Conservation (phyloP, 83 land plant genomes). For the Isoetes engelmannii region DNA sequence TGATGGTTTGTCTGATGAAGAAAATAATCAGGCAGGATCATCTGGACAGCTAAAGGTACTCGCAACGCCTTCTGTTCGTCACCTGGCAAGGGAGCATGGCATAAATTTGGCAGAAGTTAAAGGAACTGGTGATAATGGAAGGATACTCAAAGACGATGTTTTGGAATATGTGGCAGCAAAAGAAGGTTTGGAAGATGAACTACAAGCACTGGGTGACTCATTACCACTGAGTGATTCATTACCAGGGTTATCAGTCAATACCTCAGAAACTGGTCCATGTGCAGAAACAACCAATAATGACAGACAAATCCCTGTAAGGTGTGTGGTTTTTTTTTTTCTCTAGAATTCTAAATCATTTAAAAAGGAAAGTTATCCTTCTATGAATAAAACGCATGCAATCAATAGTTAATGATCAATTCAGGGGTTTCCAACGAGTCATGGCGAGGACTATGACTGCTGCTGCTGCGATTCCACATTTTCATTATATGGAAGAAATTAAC, state of each 20-base stretch:
- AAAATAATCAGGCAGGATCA: neutral
- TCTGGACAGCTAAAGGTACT: constrained; percentile 29
- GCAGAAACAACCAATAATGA: neutral
- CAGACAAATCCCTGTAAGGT: constrained; percentile 24
- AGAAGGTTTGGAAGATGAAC: constrained; percentile 40
- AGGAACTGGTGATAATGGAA: constrained; percentile 85
- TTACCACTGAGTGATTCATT: neutral
- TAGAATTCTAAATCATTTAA: no score
- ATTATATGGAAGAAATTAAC: constrained; percentile 79
- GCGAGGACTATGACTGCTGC: constrained; percentile 91
- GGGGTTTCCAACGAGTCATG: constrained; percentile 93
- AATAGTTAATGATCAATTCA: constrained; percentile 17
- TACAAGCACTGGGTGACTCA: neutral
- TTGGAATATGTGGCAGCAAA: constrained; percentile 40
- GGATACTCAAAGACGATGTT: constrained; percentile 75
- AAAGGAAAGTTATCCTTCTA: no score
- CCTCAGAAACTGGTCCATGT: neutral
- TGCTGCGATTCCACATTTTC: constrained; percentile 90
- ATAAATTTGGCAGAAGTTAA: constrained; percentile 46
- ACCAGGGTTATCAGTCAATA: neutral
- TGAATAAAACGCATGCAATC: no score
- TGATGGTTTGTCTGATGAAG: neutral
- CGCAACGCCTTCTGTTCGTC: constrained; percentile 78
- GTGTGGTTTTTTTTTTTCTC: neutral
- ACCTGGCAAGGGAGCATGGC: constrained; percentile 70